These are phyloP conservation scores for Solidago caesia DNA, from an alignment of 129 eudicot species.

Conservation along the genomic window DNA sequence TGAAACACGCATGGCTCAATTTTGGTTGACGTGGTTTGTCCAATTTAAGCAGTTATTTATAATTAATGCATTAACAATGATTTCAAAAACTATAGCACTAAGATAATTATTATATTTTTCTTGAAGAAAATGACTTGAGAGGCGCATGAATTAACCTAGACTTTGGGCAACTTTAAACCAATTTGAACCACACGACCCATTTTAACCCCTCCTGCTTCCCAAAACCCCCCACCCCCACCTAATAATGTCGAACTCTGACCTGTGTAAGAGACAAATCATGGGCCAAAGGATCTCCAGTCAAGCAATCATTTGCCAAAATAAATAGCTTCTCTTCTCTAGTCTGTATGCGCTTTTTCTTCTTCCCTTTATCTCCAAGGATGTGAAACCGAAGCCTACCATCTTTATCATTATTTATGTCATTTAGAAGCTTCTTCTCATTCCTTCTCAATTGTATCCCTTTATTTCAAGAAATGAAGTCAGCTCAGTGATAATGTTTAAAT, in stretches of 20 bases:
- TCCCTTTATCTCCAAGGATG: slow-evolving; percentile 83
- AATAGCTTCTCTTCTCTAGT: slow-evolving; percentile 95
- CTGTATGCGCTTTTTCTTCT: slow-evolving; percentile 91
- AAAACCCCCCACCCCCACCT: not conserved
- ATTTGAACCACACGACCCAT: not conserved
- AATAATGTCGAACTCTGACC: slow-evolving; percentile 41
- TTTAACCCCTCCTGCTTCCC: not conserved
- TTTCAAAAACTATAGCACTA: not conserved
- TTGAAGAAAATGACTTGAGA: not conserved
- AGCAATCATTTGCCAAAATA: slow-evolving; percentile 90
- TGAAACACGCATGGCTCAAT: not conserved
- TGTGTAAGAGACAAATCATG: slow-evolving; percentile 89
- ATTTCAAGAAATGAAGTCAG: slow-evolving; percentile 27
- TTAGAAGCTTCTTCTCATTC: slow-evolving; percentile 89
- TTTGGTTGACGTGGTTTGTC: not conserved
- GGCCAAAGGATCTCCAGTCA: slow-evolving; percentile 91
- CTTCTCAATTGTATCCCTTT: slow-evolving; percentile 99
- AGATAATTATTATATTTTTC: not conserved
- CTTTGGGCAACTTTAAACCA: not conserved
- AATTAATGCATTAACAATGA: not conserved
- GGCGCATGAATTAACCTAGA: not conserved
- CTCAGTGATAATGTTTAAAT: slow-evolving; percentile 19
- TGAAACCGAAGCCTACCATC: slow-evolving; percentile 94
- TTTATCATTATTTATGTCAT: slow-evolving; percentile 89
- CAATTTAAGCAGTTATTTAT: not conserved